These are phyloP conservation scores for Orobanche coerulescens DNA, from an alignment of 257 asterid genomes.

Conservation along the genomic window DNA sequence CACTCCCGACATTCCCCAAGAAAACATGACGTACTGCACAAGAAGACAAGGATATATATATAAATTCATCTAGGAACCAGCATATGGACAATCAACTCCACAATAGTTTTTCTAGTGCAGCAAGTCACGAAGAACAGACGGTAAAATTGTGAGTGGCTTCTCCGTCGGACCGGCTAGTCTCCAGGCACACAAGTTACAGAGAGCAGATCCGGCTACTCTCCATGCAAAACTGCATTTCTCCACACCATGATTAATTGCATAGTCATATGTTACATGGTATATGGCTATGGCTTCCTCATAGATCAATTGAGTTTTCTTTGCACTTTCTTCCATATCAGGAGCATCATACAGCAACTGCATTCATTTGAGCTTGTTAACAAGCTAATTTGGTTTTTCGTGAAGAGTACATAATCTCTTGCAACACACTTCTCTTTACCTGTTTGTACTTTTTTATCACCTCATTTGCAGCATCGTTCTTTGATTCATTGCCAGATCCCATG, in stretches of 20 bases:
- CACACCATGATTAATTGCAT: constrained; percentile 17
- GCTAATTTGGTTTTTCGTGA: neutral
- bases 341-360: constrained; percentile 49
- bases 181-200: constrained; percentile 30
- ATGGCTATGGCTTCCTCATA: constrained; percentile 52
- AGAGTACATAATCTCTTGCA: neutral
- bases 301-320: constrained; percentile 21
- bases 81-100: neutral
- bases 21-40: neutral
- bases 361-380: neutral
- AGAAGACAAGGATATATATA: neutral
- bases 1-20: neutral
- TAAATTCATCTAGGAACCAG: neutral
- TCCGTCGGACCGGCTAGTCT: constrained; percentile 24
- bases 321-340: constrained; percentile 38
- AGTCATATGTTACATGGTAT: constrained; percentile 34
- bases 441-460: constrained; percentile 43
- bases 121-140: constrained; percentile 38
- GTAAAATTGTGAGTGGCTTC: constrained; percentile 28
- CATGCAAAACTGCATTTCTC: constrained; percentile 50
- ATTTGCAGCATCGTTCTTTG: constrained; percentile 29
- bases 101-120: constrained; percentile 3
- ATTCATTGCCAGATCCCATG: constrained; percentile 24
- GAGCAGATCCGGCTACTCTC: constrained; percentile 58
- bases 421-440: constrained; percentile 25